phyloP scores from a whole-genome alignment of 257 asterid species.

The Fraxinus quadrangulata region DNA sequence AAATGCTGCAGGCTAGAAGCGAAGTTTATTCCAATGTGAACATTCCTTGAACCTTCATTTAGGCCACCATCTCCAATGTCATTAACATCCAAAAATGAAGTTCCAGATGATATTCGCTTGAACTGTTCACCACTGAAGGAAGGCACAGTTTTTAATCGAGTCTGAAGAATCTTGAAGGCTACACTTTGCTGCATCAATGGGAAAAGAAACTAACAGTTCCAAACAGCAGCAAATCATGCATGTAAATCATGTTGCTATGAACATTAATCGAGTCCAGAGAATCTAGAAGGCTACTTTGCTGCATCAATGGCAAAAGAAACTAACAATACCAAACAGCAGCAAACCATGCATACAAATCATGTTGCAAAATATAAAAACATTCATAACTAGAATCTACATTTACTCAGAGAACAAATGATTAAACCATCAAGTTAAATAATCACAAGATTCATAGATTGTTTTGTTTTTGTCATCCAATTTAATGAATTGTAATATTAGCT shows the following conservation, averaged over 20 bases:
- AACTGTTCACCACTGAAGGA: constrained; percentile 64
- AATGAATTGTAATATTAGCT: neutral
- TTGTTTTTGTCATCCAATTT: neutral
- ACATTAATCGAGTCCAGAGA: neutral
- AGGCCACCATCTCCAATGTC: constrained; percentile 55
- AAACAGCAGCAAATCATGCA: neutral
- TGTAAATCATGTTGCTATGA: neutral
- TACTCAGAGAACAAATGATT: neutral
- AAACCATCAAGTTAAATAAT: constrained; percentile 9
- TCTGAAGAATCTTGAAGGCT: constrained; percentile 90
- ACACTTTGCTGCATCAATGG: constrained; percentile 83
- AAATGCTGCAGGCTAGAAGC: constrained; percentile 67
- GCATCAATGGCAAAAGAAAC: too few relatives aligned
- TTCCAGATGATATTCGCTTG: constrained; percentile 51
- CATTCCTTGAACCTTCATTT: constrained; percentile 41
- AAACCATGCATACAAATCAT: too few relatives aligned
- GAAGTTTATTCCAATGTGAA: constrained; percentile 65
- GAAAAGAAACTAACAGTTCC: constrained; percentile 20
- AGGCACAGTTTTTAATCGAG: constrained; percentile 93
- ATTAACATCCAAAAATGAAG: constrained; percentile 44
- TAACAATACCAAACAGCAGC: too few relatives aligned
- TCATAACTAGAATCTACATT: constrained; percentile 7
- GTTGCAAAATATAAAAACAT: neutral
- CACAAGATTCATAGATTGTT: neutral
- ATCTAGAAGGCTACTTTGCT: too few relatives aligned